These are phyloP conservation scores for Colletotrichum sp. DNA, from an alignment of 2,329 filamentous ascomycete genomes.

Conservation along the genomic window DNA sequence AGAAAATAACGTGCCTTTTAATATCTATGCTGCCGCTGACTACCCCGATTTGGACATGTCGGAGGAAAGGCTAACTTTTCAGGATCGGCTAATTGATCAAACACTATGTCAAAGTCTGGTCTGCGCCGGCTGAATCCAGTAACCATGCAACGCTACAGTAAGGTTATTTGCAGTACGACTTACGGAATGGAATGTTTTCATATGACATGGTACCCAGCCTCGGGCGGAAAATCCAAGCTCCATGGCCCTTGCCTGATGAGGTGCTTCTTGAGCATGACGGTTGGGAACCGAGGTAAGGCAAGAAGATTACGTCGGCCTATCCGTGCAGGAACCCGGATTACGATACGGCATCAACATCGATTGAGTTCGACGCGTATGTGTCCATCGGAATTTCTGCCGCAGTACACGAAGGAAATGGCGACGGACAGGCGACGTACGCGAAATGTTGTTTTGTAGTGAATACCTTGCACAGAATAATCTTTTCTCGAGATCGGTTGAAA, in stretches of 20 bases:
- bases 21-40: background rate
- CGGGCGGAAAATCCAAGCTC: background rate
- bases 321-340: background rate
- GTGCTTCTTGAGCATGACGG: background rate
- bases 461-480: background rate
- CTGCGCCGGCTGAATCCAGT: background rate
- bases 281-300: background rate
- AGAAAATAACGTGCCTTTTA: background rate
- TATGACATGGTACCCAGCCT: background rate
- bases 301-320: background rate
- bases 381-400: background rate
- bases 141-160: background rate
- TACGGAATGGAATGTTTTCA: background rate
- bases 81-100: background rate
- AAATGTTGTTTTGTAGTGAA: background rate
- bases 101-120: background rate
- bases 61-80: background rate
- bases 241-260: background rate
- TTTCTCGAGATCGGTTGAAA: background rate
- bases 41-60: background rate
- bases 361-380: background rate
- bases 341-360: background rate
- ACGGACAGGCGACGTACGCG: background rate
- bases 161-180: background rate
- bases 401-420: background rate